Conservation (phyloP, 495 filamentous ascomycete genomes). For the Corynascus novoguineensis region DNA sequence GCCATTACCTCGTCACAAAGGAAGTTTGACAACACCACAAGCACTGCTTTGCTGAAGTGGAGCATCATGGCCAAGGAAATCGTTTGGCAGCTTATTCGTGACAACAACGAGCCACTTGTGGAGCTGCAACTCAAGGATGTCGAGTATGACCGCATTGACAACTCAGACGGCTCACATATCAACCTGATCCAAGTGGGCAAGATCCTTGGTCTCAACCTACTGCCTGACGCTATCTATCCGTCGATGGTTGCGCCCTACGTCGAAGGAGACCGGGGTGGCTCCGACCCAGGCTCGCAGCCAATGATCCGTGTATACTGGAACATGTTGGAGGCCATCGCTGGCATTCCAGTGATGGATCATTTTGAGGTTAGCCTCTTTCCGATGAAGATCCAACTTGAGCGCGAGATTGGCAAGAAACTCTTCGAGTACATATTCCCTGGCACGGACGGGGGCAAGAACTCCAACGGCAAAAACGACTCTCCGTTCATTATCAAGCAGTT, state of each 20-base stretch:
- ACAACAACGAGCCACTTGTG: conserved; percentile 78
- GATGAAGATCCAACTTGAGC: conserved; percentile 88
- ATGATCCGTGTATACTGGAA: conserved; percentile 95
- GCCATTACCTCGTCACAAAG: conserved; percentile 94
- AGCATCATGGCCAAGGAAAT: conserved; percentile 87
- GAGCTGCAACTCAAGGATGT: conserved; percentile 89
- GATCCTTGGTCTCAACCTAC: conserved; percentile 78
- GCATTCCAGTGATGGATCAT: conserved; percentile 93
- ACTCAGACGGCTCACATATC: conserved; percentile 91
- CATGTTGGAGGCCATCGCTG: conserved; percentile 96
- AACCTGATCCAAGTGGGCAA: conserved; percentile 82
- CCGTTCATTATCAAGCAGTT: conserved; percentile 81
- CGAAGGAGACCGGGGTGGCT: conserved; percentile 52
- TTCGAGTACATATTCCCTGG: conserved; percentile 98
- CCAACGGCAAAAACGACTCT: conserved; percentile 54
- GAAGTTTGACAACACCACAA: conserved; percentile 68
- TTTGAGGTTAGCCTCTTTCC: conserved; percentile 95
- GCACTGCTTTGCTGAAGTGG: conserved; percentile 77
- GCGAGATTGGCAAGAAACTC: conserved; percentile 84
- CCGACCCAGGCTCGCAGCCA: conserved; percentile 50
- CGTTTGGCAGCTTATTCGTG: conserved; percentile 90
- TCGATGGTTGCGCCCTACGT: conserved; percentile 89
- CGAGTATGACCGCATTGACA: conserved; percentile 88
- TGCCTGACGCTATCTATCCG: conserved; percentile 87
- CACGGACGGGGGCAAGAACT: conserved; percentile 48